Evolutionary conservation across 306 rosid species (phyloP).

Genomic region (Sindora glabra): DNA sequence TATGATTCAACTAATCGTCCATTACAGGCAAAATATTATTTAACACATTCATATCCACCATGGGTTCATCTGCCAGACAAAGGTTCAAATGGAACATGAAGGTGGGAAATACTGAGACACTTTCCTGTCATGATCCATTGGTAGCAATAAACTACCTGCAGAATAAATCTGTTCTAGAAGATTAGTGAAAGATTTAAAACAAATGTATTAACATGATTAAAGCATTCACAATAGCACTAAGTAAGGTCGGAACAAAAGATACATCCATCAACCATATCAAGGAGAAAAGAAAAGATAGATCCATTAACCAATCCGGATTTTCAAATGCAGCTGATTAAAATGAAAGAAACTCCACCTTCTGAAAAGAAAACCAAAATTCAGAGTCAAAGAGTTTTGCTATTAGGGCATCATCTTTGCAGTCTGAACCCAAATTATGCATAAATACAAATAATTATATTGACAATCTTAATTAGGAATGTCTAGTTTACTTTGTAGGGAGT

Average conservation of each 20-base stretch:
- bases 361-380: background rate
- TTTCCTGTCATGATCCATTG: conserved; percentile 36
- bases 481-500: too few species aligned
- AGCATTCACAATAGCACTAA: background rate
- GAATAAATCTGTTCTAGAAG: conserved; percentile 9
- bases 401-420: too few species aligned
- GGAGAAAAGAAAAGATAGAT: background rate
- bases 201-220: background rate
- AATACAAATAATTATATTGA: too few species aligned
- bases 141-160: conserved; percentile 54
- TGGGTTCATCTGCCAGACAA: conserved; percentile 34
- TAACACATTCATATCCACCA: conserved; percentile 29
- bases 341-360: background rate
- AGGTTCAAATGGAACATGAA: conserved; percentile 28
- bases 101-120: conserved; percentile 23
- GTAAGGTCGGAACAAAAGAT: background rate
- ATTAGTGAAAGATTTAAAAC: conserved; percentile 4
- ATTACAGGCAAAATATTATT: conserved; percentile 24
- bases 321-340: background rate
- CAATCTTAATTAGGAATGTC: too few species aligned
- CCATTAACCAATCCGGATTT: background rate
- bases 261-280: background rate
- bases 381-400: too few species aligned
- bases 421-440: too few species aligned
- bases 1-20: conserved; percentile 19